Percentiles rank a stretch among this genome's conserved stretches.
Conservation (phyloP, 2,329 filamentous ascomycete genomes). For the Macrophomina phaseolina region DNA sequence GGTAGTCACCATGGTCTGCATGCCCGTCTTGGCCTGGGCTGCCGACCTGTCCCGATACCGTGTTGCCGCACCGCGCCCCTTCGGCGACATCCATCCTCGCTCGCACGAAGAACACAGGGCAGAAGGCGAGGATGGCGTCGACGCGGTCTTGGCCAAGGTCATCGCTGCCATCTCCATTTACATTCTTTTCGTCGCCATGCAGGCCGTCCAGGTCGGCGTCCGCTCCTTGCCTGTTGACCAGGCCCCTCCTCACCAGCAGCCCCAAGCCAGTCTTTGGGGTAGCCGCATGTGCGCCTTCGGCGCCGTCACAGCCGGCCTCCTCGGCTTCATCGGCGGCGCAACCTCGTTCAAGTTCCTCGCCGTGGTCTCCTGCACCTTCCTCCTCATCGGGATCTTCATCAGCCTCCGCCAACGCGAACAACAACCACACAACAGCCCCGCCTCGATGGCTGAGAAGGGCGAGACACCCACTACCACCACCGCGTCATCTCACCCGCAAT, state of each 20-base stretch:
- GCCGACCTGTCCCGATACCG: not conserved
- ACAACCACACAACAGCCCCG: not conserved
- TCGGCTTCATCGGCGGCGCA: not conserved
- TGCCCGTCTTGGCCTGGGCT: not conserved
- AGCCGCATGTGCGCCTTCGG: not conserved
- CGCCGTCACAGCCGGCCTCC: not conserved
- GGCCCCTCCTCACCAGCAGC: not conserved
- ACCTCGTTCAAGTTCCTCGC: conserved; percentile 1
- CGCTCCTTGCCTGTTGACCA: not conserved
- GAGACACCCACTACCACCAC: not conserved
- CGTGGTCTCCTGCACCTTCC: not conserved
- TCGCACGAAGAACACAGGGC: not conserved
- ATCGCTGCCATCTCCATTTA: not conserved
- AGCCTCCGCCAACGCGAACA: not conserved
- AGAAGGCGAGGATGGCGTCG: not conserved
- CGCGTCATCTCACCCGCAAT: not conserved
- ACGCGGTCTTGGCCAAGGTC: not conserved
- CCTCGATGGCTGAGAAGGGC: not conserved
- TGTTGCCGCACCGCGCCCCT: not conserved
- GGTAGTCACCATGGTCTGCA: not conserved
- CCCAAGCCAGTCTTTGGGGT: not conserved
- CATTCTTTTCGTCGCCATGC: conserved; percentile 6
- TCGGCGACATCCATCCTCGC: not conserved
- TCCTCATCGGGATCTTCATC: conserved; percentile 1
- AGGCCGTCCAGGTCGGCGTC: not conserved